Base-by-base conservation (phyloP, 768 basidiomycete species). In the Podaxis sp. region DNA sequence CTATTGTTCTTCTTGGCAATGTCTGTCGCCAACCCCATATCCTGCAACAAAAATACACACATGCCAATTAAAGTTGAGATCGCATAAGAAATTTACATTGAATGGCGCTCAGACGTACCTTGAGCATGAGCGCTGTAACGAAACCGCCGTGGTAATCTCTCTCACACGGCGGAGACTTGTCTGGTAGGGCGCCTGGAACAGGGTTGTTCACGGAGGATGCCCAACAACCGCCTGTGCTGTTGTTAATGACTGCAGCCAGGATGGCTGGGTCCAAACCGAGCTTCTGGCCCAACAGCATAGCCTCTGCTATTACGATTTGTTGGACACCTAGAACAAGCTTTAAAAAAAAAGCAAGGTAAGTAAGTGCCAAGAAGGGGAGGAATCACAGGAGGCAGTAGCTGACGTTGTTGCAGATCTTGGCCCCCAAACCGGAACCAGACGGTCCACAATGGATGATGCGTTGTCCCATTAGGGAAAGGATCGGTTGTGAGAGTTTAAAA, bases 371-470 rank as follows among this genome's bases (percentile, higher is more conserved):
- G 61, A 60, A 58, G 61, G 53, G 8, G 8, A 33, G 33, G 33
- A 33, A 72, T 72, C 26, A 76, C 73, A 49, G 69, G 66, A 44
- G 75, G 70, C 4, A 79, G 72, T 69, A 64, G 79, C 74, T 68
- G 62, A 86, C 82, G 73, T 96, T 96, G 75, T 95, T 96, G 77
- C 92, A 94, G 40, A 96, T 93, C 77, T 96, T 96, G 2, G 93
- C 93, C 0, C 85, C 93, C 10, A 96, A 76, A 0, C 94, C 94
- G 2, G 90, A 81, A 11, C 94, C 92, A 3, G 90, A 90, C 7
- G 83, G 78, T 1, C 94, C 94, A 72, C 94, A 96, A 72, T 94
- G 83, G 50, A 95, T 89, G 63, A 91, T 86, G 8, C 88, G 86
- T 64, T 81, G 83, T 5, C 95, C 95, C 95, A 96, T 96, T 58